Base-by-base conservation (phyloP, 768 basidiomycete genomes). In the Serendipita indica region DNA sequence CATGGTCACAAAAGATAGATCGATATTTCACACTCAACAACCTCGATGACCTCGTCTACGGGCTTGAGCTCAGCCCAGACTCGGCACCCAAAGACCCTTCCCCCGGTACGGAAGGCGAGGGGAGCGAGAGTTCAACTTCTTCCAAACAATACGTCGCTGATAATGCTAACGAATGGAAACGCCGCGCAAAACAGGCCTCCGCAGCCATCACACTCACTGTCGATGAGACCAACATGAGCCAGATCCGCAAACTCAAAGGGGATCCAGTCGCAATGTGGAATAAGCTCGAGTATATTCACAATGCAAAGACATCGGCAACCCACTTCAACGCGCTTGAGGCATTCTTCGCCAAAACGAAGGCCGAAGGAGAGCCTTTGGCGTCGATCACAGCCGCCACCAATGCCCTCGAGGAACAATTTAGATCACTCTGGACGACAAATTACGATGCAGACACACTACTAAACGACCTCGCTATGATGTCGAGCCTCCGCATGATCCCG, bases 301-400 rank as follows among this genome's bases (percentile, higher is more conserved):
- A 60, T 46, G 43, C 57, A 49, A 60, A 62, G 58, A 14, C 52
- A 35, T 46, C 62, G 25, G 57, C 59, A 33, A 62, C 60, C 28
- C 57, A 57, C 57, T 61, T 64, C 35, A 64, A 58, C 39, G 61
- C 63, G 39, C 59, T 58, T 33, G 58, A 64, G 14, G 45, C 52
- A n/a, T 54, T 64, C 27, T 59, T 64, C 25, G 30, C 22, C 27
- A 63, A 62, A 57, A 33, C 10, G 34, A 62, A 64, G 49, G 49
- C 49, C n/a, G 46, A 64, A n/a, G 35, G 59, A 32, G 60, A 62
- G 35, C 39, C 33, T 58, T 59, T 64, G 28, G 20, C 56, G 20
- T 18, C 63, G 13, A 39, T 64, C 22, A 33, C 39, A 7, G 58
- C 33, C 13, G 20, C 59, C 49, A 56, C 58, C 30, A 43, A 52